Evolutionary conservation across 768 basidiomycete species (phyloP).

Genomic region (Crepidotus variabilis): DNA sequence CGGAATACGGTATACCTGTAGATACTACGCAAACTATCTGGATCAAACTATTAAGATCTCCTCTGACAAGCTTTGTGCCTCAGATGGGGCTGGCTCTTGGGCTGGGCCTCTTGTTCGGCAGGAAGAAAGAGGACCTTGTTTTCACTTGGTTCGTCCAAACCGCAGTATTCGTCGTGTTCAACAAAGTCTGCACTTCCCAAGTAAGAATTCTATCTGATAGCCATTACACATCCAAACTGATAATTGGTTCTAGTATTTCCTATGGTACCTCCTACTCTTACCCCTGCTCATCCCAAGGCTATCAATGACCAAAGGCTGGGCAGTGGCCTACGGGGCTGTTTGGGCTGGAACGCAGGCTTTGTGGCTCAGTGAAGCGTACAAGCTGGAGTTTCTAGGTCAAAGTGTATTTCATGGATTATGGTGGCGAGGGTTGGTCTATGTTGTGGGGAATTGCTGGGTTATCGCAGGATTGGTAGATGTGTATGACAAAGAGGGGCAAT

Average conservation of each 20-base stretch:
- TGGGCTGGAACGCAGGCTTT: slow-evolving; percentile 83
- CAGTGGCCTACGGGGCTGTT: slow-evolving; percentile 37
- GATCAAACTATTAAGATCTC: slow-evolving; percentile 55
- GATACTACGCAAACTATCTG: slow-evolving; percentile 23
- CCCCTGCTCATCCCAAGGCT: slow-evolving; percentile 77
- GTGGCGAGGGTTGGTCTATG: slow-evolving; percentile 71
- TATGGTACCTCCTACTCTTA: slow-evolving; percentile 92
- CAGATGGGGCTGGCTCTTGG: slow-evolving; percentile 74
- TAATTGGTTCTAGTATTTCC: slow-evolving; percentile 68
- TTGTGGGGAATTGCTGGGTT: slow-evolving; percentile 78
- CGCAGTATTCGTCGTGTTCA: slow-evolving; percentile 87
- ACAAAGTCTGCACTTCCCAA: slow-evolving; percentile 98
- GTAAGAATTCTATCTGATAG: slow-evolving; percentile 35
- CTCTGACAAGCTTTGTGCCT: slow-evolving; percentile 78
- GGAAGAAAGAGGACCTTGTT: slow-evolving; percentile 53
- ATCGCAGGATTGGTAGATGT: slow-evolving; percentile 57
- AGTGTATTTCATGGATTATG: slow-evolving; percentile 75
- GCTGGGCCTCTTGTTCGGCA: slow-evolving; percentile 70
- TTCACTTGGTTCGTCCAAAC: slow-evolving; percentile 95
- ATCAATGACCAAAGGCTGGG: slow-evolving; percentile 41
- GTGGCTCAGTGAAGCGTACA: slow-evolving; percentile 91
- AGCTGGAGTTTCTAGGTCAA: slow-evolving; percentile 81
- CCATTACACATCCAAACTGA: neutral
- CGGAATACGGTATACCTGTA: slow-evolving; percentile 26
- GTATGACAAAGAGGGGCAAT: slow-evolving; percentile 23